Base-by-base conservation (phyloP, 257 asterid genomes). In the Verbena officinalis region DNA sequence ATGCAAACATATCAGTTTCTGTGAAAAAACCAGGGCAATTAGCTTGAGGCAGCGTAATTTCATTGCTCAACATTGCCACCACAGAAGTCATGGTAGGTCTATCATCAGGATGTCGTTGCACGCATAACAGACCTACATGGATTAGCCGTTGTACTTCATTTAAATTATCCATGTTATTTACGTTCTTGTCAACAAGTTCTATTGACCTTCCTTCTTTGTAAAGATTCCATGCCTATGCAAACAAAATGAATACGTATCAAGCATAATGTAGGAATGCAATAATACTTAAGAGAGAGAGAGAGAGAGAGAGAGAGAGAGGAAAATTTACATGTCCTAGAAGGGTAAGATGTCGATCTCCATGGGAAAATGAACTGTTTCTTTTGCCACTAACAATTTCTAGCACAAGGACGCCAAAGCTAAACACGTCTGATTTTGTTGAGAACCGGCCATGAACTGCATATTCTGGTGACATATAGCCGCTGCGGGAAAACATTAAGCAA, bases 381-480 rank as follows among this genome's bases (percentile, higher is more conserved):
- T 40, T 62, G 8, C 76, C 80, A 17, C 57, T 67, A 5, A 78
- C 61, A 10, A 78, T 74, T 19, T 78, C 80, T 1, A 78, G 63
- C 16, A 62, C 67, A 12, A 74, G 12, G 7, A 74, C 73, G 1
- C 83, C 80, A 14, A 61, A 70, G 70, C 83, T 78, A 27, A 66
- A 78, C 4, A 78, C 77, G 24, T 71, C 83, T 6, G 73, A 78
- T 61, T 74, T 71, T 45, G 67, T 67, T 2, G 83, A 74, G 67
- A 62, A 74, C 0, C 24, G 27, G 20, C 83, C 78, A 1, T 72
- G 63, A 0, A 42, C 40, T 15, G 71, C 68, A 5, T 78, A 78
- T 49, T 74, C 64, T 0, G 77, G 78, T 7, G 80, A 68, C 83
- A 74, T 78, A 50, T 78, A 78, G 9, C 78, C 73, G 17, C 83